Conservation (phyloP, 2,329 filamentous ascomycete genomes). For the Phyllosticta citrichinensis region DNA sequence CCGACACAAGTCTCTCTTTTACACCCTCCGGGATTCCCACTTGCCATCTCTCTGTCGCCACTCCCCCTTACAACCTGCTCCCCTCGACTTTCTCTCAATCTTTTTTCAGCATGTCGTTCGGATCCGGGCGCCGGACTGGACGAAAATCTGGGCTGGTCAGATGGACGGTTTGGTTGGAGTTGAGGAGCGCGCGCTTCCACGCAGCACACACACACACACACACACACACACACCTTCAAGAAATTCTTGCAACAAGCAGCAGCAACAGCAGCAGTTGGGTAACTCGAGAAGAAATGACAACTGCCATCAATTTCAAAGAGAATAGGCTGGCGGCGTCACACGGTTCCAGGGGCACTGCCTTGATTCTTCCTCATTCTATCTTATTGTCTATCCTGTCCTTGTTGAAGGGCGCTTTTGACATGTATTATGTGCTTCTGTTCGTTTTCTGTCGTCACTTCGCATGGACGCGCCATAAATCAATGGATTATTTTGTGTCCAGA, state of each 20-base stretch:
- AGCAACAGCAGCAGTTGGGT: neutral
- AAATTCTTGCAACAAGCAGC: neutral
- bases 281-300: neutral
- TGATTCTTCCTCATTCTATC: neutral
- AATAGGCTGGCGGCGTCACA: neutral
- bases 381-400: neutral
- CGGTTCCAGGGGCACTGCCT: neutral
- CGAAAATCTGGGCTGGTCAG: neutral
- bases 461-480: neutral
- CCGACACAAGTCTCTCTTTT: neutral
- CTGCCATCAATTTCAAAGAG: neutral
- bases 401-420: neutral
- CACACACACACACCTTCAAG: neutral
- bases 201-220: neutral
- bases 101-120: neutral
- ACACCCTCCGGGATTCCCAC: neutral
- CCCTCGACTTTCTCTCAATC: neutral
- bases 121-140: neutral
- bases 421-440: neutral
- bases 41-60: neutral
- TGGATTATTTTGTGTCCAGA: neutral
- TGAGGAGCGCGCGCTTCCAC: neutral
- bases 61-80: neutral
- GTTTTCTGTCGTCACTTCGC: neutral
- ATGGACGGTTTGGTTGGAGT: neutral